Evolutionary conservation across 78 protist genomes (phyloP), one percentile per base, ranked within the genome.

Genomic region (Polysphondylium violaceum): DNA sequence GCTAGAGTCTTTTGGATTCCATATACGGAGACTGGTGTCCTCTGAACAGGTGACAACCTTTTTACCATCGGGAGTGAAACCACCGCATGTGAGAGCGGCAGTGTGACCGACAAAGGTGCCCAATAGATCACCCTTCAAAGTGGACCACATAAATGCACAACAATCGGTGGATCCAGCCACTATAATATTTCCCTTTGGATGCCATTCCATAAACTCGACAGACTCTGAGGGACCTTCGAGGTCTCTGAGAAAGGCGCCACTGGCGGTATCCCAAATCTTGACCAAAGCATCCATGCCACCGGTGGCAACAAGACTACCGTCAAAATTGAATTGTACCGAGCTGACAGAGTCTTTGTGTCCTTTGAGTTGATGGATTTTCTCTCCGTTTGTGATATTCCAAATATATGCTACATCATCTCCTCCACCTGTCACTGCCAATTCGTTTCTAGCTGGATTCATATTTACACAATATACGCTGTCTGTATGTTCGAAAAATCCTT

Each of bases 291-390:
- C 94, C 78, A 78, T 69, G 29, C 86, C 94, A 56, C 93, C 96
- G 41, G 96, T 94, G 38, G 96, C 96, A 9, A 93, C 51, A 19
- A 94, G 60, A 33, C 27, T 74, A 29, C 95, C 95, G 36, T 74
- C 93, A 69, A 63, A 38, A 59, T 74, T 94, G 94, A 94, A 94
- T 19, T 41, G 56, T 4, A 94, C 51, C 12, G 72, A 19, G 3
- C 76, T 16, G 25, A 94, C 69, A 8, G 96, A 53, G 58, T 90
- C 96, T 0, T 77, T 86, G 74, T 94, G 96, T 14, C 96, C 96
- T 59, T 60, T 40, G 14, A 94, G 36, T 40, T 43, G 75, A 27
- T 47, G 43, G 21, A 86, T 58, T 33, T 33, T 74, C 14, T 86
- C 58, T 29, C 94, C 96, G 29, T 44, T 76, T 27, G 6, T 38